phyloP scores from a whole-genome alignment of 805 yeast species.

The Starmerella davenportii region DNA sequence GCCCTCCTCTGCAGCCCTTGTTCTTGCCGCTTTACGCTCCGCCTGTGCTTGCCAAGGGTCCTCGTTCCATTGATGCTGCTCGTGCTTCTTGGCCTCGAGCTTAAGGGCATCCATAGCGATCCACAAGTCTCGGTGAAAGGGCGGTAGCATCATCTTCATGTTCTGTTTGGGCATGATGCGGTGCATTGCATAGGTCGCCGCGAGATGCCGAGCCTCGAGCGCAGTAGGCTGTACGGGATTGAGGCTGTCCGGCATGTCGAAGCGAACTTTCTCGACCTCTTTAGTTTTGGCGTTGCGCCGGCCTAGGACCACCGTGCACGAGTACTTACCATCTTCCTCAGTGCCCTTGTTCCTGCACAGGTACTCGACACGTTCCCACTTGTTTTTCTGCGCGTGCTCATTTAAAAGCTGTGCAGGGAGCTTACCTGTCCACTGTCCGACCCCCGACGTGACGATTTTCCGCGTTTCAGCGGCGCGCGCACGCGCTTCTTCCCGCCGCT shows the following conservation, averaged over 20 bases:
- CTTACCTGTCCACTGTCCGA: slow-evolving; percentile 86
- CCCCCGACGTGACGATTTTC: slow-evolving; percentile 36
- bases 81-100: slow-evolving; percentile 20
- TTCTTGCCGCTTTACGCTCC: slow-evolving; percentile 29
- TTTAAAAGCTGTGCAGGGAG: slow-evolving; percentile 71
- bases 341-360: slow-evolving; percentile 28
- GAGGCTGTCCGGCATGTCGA: slow-evolving; percentile 33
- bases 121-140: slow-evolving; percentile 69
- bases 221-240: slow-evolving; percentile 59
- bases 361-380: slow-evolving; percentile 76
- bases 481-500: slow-evolving; percentile 23
- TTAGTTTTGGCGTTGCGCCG: slow-evolving; percentile 71
- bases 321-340: slow-evolving; percentile 31
- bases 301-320: slow-evolving; percentile 45
- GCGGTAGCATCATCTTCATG: slow-evolving; percentile 72
- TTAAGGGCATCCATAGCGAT: slow-evolving; percentile 46
- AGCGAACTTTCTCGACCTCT: slow-evolving; percentile 39
- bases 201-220: slow-evolving; percentile 73
- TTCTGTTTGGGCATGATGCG: slow-evolving; percentile 66
- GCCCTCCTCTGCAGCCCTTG: slow-evolving; percentile 6
- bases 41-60: slow-evolving; percentile 61
- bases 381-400: slow-evolving; percentile 71
- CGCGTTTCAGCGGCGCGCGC: slow-evolving; percentile 19
- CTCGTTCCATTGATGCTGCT: slow-evolving; percentile 15
- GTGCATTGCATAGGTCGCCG: slow-evolving; percentile 76